phyloP scores from a whole-genome alignment of 179 eudicot species.

The Sideroxylon spinosum region DNA sequence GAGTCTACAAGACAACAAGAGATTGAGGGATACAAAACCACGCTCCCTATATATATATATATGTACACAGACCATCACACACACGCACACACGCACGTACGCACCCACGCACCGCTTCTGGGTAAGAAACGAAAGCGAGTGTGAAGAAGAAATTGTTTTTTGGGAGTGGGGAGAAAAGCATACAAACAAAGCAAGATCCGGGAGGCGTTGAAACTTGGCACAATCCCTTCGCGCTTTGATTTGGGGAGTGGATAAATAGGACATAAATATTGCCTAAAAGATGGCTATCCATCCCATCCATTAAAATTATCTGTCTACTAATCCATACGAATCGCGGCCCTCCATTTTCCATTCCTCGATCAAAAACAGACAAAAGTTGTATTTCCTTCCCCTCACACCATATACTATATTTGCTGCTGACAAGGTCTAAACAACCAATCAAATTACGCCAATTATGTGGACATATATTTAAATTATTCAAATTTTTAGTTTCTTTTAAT shows the following conservation, averaged over 20 bases:
- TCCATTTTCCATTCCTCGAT: not conserved
- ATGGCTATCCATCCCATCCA: not conserved
- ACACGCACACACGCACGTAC: not conserved
- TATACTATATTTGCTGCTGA: not conserved
- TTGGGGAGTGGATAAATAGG: not conserved
- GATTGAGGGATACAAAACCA: not conserved
- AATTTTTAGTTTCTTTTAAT: too few relatives aligned
- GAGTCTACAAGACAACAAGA: not conserved
- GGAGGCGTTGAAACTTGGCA: conserved; percentile 6
- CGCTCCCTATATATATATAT: not conserved
- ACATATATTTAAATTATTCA: not conserved
- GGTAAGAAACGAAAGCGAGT: not conserved
- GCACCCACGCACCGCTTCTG: not conserved
- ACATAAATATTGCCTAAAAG: not conserved
- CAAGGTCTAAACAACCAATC: too few relatives aligned
- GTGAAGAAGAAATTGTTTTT: not conserved
- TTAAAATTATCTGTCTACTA: too few relatives aligned
- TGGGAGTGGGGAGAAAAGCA: not conserved
- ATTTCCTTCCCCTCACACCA: not conserved
- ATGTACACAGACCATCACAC: too few relatives aligned
- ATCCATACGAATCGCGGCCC: not conserved
- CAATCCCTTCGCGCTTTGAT: not conserved
- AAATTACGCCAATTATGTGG: not conserved
- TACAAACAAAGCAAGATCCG: not conserved
- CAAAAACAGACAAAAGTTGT: not conserved